Evolutionary conservation across 2,329 filamentous ascomycete species (phyloP).

Genomic region (Chaetomiaceae sp.): DNA sequence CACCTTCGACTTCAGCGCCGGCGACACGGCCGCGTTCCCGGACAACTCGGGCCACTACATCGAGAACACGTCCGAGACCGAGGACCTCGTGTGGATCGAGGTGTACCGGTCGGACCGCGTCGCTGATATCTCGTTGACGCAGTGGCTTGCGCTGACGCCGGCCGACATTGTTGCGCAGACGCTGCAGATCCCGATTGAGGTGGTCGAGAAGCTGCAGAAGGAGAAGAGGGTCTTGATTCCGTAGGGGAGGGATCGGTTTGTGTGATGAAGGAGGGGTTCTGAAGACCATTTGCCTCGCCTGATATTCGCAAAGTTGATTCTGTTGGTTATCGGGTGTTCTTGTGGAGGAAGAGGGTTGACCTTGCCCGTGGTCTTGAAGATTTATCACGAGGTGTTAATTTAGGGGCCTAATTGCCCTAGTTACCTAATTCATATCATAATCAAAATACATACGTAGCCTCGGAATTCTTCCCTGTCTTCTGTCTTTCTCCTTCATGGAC

Average conservation of each 20-base stretch:
- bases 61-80: slow-evolving; percentile 56
- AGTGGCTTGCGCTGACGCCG: slow-evolving; percentile 66
- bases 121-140: slow-evolving; percentile 60
- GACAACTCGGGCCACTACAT: slow-evolving; percentile 64
- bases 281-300: too few species aligned
- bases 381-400: too few species aligned
- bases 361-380: too few species aligned
- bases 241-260: not conserved
- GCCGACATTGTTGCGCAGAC: slow-evolving; percentile 56
- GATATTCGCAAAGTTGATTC: too few species aligned
- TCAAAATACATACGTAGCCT: too few species aligned
- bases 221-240: slow-evolving; percentile 56
- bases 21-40: slow-evolving; percentile 65
- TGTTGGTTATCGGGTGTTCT: too few species aligned
- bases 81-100: slow-evolving; percentile 63
- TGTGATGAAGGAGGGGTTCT: not conserved
- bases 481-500: too few species aligned
- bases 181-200: slow-evolving; percentile 53
- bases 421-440: too few species aligned
- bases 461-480: too few species aligned
- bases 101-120: slow-evolving; percentile 65
- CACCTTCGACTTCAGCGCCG: slow-evolving; percentile 62
- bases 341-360: too few species aligned
- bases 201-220: slow-evolving; percentile 55
- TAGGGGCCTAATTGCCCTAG: too few species aligned